Conservation (phyloP, 345 rosid species). For the Physaria fendleri region DNA sequence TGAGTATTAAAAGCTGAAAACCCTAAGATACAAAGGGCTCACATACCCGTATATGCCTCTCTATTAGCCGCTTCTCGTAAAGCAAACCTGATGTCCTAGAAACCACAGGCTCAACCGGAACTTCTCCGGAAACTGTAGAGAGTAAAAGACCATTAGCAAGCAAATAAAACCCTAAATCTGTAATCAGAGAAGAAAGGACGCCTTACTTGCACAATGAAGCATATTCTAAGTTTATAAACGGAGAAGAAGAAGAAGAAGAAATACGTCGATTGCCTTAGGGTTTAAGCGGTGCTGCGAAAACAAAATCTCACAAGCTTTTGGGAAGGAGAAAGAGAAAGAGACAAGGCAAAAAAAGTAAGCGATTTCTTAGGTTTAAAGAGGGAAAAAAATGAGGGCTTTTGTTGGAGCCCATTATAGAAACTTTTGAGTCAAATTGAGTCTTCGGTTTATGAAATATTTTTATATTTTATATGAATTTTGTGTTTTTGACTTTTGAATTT, state of each 20-base stretch:
- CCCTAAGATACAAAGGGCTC: background rate
- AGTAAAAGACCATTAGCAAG: background rate
- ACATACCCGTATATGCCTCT: conserved; percentile 74
- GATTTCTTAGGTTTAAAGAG: no score
- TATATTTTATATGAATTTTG: no score
- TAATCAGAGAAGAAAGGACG: background rate
- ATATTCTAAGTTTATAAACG: conserved; percentile 29
- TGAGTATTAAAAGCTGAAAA: background rate
- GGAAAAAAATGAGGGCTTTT: no score
- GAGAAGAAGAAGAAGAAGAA: background rate
- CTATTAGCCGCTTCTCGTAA: conserved; percentile 88
- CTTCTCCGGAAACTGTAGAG: conserved; percentile 83
- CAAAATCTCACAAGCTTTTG: no score
- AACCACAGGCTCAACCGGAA: conserved; percentile 96
- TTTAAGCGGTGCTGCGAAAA: no score
- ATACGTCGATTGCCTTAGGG: no score
- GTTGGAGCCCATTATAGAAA: no score
- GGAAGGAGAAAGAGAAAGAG: no score
- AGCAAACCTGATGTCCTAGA: conserved; percentile 73
- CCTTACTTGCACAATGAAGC: conserved; percentile 86
- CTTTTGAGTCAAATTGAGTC: no score
- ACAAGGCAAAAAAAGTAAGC: no score
- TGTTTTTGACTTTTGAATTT: no score
- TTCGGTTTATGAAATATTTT: no score
- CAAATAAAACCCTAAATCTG: conserved; percentile 14